phyloP scores from a whole-genome alignment of 768 basidiomycete species.

The Tephrocybe sp. region DNA sequence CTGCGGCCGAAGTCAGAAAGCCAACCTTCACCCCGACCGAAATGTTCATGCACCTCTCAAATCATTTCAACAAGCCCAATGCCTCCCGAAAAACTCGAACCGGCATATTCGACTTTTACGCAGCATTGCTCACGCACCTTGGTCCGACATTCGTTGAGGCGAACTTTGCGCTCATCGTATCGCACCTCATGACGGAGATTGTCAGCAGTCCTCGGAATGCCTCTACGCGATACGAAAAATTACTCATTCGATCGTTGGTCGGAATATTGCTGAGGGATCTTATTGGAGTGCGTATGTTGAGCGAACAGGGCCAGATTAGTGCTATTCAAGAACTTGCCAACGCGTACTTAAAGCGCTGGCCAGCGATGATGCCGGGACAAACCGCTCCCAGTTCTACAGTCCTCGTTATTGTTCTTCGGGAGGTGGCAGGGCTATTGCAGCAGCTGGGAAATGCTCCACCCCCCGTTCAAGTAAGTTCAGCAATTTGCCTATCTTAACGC shows the following conservation, averaged over 20 bases:
- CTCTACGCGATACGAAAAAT: constrained; percentile 66
- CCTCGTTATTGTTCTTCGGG: constrained; percentile 73
- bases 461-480: constrained; percentile 67
- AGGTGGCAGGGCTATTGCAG: constrained; percentile 82
- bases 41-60: constrained; percentile 82
- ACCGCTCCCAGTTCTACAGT: constrained; percentile 64
- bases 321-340: constrained; percentile 87
- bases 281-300: constrained; percentile 84
- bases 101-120: constrained; percentile 89
- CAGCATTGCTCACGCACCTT: constrained; percentile 71
- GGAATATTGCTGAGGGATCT: constrained; percentile 81
- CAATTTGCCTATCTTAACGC: not conserved
- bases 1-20: constrained; percentile 58
- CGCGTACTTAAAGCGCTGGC: constrained; percentile 87
- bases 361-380: constrained; percentile 88
- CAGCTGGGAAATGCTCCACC: constrained; percentile 92
- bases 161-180: constrained; percentile 78
- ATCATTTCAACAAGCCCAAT: constrained; percentile 75
- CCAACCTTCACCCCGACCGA: constrained; percentile 71
- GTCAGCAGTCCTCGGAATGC: constrained; percentile 58
- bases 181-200: constrained; percentile 79
- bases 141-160: constrained; percentile 78
- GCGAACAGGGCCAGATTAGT: constrained; percentile 90
- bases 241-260: constrained; percentile 72
- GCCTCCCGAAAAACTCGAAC: constrained; percentile 71